Evolutionary conservation across 2,329 filamentous ascomycete species (phyloP), one percentile per base, ranked within the genome.

Genomic region (Pseudocercospora macadamiae): DNA sequence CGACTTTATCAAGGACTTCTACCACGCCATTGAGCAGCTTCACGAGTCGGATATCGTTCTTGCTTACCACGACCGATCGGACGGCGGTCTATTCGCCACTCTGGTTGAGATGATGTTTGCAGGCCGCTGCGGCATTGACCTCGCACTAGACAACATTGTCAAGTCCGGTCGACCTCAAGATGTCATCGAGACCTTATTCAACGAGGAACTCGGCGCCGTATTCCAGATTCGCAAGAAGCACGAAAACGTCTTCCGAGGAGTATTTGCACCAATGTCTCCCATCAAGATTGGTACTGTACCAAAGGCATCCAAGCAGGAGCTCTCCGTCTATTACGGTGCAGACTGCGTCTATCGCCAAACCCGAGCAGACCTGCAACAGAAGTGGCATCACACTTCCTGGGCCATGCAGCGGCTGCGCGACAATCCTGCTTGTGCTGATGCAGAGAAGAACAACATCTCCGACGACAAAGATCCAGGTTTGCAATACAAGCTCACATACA

Each of bases 31-130:
- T 6, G 83, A 87, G 67, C 80, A 85, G 68, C 76, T 89, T 2
- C 85, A 88, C 66, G 85, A 90, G 65, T 77, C 83, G 25, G 84
- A 83, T 21, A 83, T 90, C 59, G 93, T 97, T 9, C 84, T 97
- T 19, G 93, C 93, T 3, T 97, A 97, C 74, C 95, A 97, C 74
- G 95, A 97, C 75, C 85, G 90, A 47, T 97, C 92, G 0, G 93
- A 97, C 73, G 95, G 93, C 74, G 95, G 95, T 70, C 80, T 97
- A 8, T 85, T 97, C 72, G 95, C 93, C 1, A 93, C 93, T 4
- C 78, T 97, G 30, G 90, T 88, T 2, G 95, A 99, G 77, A 97
- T 97, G 95, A 96, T 96, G 86, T 97, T 97, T 73, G 93, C 95
- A 28, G 95, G 95, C 25, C 89, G 93, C 56, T 96, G 90, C 70